Conservation (phyloP, 176 grass and related monocot species). For the Eragrostis curvula region DNA sequence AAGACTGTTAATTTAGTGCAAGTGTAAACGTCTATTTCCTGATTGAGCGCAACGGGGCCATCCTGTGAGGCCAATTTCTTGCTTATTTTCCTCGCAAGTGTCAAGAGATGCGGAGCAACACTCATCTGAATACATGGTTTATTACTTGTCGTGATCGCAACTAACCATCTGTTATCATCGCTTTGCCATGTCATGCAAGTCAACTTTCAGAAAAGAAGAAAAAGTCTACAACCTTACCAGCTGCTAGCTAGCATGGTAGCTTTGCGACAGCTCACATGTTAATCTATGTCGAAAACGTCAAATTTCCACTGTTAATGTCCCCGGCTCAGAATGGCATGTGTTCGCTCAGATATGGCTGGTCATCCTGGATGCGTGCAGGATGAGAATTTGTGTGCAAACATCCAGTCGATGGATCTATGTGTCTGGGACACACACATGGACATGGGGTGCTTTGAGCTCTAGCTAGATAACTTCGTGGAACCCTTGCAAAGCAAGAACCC, state of each 20-base stretch:
- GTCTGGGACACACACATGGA: not conserved
- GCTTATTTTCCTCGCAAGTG: not conserved
- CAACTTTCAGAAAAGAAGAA: conserved; percentile 23
- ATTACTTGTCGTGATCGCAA: conserved; percentile 3
- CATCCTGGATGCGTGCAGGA: conserved; percentile 23
- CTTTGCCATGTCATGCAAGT: not conserved
- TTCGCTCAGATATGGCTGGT: conserved; percentile 5
- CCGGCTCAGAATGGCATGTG: conserved; percentile 22
- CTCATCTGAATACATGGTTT: not conserved
- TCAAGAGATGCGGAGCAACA: not conserved
- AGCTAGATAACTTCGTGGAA: not conserved
- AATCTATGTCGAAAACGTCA: conserved; percentile 16
- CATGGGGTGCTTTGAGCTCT: not conserved
- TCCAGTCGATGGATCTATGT: not conserved
- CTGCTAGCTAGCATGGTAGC: not conserved
- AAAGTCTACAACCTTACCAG: not conserved
- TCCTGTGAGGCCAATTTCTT: conserved; percentile 3
- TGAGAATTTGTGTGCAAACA: conserved; percentile 18
- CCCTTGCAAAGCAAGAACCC: conserved; percentile 14
- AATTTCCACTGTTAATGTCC: conserved; percentile 13
- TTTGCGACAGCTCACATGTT: not conserved
- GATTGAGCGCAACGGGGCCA: not conserved
- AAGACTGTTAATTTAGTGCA: not conserved
- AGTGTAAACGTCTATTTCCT: conserved; percentile 17
- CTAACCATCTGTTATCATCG: not conserved